Conservation (phyloP, 2,329 filamentous ascomycete genomes). For the Cyphellophora attinorum region DNA sequence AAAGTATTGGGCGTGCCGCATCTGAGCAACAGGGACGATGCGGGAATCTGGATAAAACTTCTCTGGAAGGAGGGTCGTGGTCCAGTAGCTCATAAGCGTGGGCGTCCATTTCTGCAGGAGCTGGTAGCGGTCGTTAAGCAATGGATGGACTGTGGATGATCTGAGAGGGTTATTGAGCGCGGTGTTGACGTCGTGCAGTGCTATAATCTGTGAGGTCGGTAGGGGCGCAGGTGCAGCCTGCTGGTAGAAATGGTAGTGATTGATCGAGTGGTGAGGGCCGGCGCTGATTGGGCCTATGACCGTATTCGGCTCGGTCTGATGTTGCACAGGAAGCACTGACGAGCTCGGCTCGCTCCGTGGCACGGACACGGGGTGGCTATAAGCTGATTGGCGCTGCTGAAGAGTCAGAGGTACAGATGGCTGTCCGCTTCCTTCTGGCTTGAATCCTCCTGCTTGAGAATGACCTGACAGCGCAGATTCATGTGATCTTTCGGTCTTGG, state of each 20-base stretch:
- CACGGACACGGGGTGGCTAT: not conserved
- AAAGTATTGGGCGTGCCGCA: conserved; percentile 11
- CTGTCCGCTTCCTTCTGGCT: not conserved
- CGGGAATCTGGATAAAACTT: conserved; percentile 13
- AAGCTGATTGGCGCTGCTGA: not conserved
- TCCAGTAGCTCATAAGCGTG: conserved; percentile 12
- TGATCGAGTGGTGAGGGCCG: not conserved
- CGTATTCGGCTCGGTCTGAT: not conserved
- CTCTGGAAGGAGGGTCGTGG: conserved; percentile 11
- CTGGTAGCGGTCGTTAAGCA: conserved; percentile 2
- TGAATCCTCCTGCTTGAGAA: not conserved
- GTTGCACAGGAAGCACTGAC: not conserved
- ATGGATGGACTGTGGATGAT: not conserved
- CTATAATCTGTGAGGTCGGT: not conserved
- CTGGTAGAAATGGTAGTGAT: not conserved
- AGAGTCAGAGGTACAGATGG: not conserved
- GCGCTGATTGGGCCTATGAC: not conserved
- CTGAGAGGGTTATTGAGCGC: not conserved
- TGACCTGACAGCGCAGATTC: not conserved
- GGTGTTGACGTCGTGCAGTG: not conserved
- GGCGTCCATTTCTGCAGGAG: conserved; percentile 13
- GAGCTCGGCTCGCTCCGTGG: too few relatives aligned
- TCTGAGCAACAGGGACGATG: conserved; percentile 8
- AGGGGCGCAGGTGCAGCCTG: not conserved
- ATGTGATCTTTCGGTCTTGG: not conserved